These are phyloP conservation scores for Lophiotrema nucula DNA, from an alignment of 495 filamentous ascomycete species.

Conservation along the genomic window DNA sequence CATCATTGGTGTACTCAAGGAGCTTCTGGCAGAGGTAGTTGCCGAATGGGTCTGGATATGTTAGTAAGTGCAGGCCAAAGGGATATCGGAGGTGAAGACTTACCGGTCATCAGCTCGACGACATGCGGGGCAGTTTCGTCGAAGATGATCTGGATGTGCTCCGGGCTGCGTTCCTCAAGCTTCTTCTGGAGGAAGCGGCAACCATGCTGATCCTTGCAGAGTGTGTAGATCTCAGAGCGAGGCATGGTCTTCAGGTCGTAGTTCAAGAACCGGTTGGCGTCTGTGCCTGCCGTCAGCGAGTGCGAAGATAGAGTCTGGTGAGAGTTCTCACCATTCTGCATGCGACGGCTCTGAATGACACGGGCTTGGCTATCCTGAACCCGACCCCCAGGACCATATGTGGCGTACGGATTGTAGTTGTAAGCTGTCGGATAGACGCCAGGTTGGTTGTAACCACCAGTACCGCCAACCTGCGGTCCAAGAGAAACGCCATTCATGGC, in stretches of 20 bases:
- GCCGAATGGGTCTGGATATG: conserved; percentile 76
- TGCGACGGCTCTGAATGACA: conserved; percentile 66
- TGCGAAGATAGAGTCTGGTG: conserved; percentile 12
- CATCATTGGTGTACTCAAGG: conserved; percentile 86
- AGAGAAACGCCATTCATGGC: conserved; percentile 60
- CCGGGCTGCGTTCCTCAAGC: conserved; percentile 81
- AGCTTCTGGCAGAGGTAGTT: conserved; percentile 98
- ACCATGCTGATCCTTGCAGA: conserved; percentile 97
- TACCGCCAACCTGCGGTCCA: conserved; percentile 38
- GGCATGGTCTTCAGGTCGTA: conserved; percentile 72
- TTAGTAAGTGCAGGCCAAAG: conserved; percentile 1
- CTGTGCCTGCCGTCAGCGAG: conserved; percentile 16
- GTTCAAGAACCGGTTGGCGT: conserved; percentile 70
- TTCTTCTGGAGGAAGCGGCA: conserved; percentile 95
- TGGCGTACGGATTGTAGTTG: conserved; percentile 39
- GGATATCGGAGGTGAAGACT: conserved; percentile 17
- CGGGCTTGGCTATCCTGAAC: conserved; percentile 66
- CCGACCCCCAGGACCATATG: conserved; percentile 41
- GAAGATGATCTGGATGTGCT: conserved; percentile 89
- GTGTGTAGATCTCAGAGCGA: conserved; percentile 70
- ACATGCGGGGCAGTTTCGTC: conserved; percentile 86
- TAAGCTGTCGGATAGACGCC: conserved; percentile 35
- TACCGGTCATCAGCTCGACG: conserved; percentile 90
- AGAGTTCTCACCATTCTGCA: conserved; percentile 61
- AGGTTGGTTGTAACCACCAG: conserved; percentile 12